Base-by-base conservation (phyloP, 2,329 filamentous ascomycete genomes). In the Didymella keratinophila region DNA sequence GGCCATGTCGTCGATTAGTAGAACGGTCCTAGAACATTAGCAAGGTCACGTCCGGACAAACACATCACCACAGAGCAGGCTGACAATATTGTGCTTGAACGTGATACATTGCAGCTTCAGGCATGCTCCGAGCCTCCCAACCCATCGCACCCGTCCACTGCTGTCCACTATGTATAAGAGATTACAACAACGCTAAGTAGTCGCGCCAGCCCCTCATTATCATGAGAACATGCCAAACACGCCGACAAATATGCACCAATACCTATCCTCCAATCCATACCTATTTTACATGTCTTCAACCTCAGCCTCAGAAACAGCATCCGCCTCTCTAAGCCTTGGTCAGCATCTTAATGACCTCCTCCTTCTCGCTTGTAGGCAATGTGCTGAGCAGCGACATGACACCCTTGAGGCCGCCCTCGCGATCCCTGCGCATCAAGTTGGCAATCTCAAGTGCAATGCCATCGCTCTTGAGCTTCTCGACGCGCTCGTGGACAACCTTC, bases 341-440 rank as follows among this genome's bases (percentile, higher is more conserved):
- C 64, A 83, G 60, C 71, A 77, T 84, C 76, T 83, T 86, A 55
- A 97, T 82, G 52, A 96, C 85, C 78, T 90, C 87, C 79, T 97
- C 93, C 76, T 92, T 90, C 84, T 99, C 93, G 65, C 87, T 87
- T 49, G 93, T 89, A 18, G 93, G 92, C 81, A 99, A 86, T 76
- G 94, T 93, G 70, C 89, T 88, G 68, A 98, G 80, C 64, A 96
- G 86, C 67, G 94, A 89, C 71, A 92, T 88, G 21, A 99, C 88
- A 71, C 95, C 94, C 83, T 90, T 93, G 75, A 96, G 86, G 43
- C 87, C 88, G 63, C 86, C 87, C 64, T 88, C 86, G 73, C 86
- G 86, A 73, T 89, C 87, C 54, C 83, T 83, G 66, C 87, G 82
- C 73, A 91, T 79, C 60, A 92, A 72, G 50, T 88, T 85, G 8